These are phyloP conservation scores for Vitis rotundifolia DNA, from an alignment of 164 flowering plant species.

Conservation along the genomic window DNA sequence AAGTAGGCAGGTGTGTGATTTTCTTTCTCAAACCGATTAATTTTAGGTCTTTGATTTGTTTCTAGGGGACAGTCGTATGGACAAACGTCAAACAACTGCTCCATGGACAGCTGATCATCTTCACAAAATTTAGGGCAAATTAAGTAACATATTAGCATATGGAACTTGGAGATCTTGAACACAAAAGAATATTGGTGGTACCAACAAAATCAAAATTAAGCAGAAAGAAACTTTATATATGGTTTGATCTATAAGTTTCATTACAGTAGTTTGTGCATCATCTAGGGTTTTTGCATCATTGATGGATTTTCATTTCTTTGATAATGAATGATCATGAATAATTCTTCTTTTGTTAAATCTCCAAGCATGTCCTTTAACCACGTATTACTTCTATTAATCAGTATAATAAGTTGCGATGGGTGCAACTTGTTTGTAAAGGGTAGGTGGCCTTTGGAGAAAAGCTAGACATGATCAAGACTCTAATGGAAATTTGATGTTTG, in stretches of 20 bases:
- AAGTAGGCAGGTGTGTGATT: not conserved
- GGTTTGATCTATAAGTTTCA: too few species aligned
- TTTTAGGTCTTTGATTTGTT: not conserved
- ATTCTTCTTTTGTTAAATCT: not conserved
- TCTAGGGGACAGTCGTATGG: not conserved
- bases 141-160: too few species aligned
- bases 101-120: not conserved
- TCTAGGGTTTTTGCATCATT: not conserved
- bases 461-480: conserved; percentile 3
- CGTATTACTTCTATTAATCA: too few species aligned
- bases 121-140: not conserved
- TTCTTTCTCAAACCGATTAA: not conserved
- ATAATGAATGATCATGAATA: not conserved
- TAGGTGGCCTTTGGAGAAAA: not conserved
- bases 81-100: not conserved
- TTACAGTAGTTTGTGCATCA: not conserved
- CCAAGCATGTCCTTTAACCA: not conserved
- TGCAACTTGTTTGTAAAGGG: not conserved
- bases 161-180: too few species aligned
- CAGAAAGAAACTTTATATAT: not conserved
- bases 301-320: too few species aligned
- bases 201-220: too few species aligned
- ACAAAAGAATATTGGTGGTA: too few species aligned
- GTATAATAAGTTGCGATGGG: too few species aligned
- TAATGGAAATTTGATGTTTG: conserved; percentile 8